Evolutionary conservation across 2,329 filamentous ascomycete species (phyloP).

Genomic region (Alternaria sp.): DNA sequence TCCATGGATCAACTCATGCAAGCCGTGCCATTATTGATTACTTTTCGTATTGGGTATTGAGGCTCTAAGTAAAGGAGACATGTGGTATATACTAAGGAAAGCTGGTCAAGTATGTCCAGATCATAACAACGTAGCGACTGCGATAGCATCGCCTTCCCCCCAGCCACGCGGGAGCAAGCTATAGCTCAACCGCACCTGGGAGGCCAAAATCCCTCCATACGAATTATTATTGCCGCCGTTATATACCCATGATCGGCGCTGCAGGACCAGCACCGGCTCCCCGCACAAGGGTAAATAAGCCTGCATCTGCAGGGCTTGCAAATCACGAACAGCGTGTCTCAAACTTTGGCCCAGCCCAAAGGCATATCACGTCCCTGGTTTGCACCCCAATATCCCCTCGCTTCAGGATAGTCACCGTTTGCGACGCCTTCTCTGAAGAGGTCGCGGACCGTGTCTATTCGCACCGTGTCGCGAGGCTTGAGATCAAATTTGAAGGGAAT

Average conservation of each 20-base stretch:
- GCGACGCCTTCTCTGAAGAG: constrained; percentile 46
- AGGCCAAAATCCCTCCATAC: neutral
- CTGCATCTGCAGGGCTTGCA: constrained; percentile 10
- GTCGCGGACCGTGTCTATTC: constrained; percentile 41
- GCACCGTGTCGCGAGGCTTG: constrained; percentile 39
- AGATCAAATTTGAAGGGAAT: constrained; percentile 53
- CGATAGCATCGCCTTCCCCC: constrained; percentile 5
- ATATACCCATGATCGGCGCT: neutral
- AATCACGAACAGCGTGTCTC: constrained; percentile 12
- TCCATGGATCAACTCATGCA: neutral
- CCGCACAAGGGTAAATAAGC: constrained; percentile 7
- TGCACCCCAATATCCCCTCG: constrained; percentile 49
- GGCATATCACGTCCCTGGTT: constrained; percentile 41
- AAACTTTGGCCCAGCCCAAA: constrained; percentile 47
- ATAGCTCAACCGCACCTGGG: neutral
- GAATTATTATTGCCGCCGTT: neutral
- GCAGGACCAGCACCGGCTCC: constrained; percentile 18
- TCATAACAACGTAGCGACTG: neutral
- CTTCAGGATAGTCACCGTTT: constrained; percentile 48
- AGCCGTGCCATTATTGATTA: neutral
- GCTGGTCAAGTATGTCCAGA: neutral
- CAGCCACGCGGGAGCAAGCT: constrained; percentile 3
- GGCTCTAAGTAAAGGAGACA: neutral
- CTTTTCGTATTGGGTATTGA: neutral
- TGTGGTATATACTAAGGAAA: neutral